Evolutionary conservation across 805 yeast species (phyloP).

Genomic region (Spathaspora girioi): DNA sequence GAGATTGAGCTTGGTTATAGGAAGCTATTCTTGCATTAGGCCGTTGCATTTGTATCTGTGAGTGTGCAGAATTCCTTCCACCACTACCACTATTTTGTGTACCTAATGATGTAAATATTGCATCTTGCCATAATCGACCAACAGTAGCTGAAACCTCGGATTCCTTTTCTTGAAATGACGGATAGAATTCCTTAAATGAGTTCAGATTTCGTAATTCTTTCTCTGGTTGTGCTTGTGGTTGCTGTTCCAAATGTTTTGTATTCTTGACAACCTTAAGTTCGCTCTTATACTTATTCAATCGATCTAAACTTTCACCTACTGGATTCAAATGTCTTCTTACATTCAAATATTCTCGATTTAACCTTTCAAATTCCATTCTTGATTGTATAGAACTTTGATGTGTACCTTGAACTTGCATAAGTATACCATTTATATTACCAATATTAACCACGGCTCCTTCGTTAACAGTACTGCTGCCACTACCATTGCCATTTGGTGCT

Average conservation of each 20-base stretch:
- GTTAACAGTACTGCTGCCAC: neutral
- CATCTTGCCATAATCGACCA: slow-evolving; percentile 40
- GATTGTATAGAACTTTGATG: slow-evolving; percentile 51
- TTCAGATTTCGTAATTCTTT: slow-evolving; percentile 18
- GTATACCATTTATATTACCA: slow-evolving; percentile 25
- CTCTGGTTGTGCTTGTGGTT: neutral
- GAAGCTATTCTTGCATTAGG: slow-evolving; percentile 5
- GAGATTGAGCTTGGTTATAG: neutral
- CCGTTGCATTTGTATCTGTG: slow-evolving; percentile 8
- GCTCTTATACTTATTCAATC: slow-evolving; percentile 35
- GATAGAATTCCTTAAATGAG: slow-evolving; percentile 32
- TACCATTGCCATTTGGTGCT: slow-evolving; percentile 2
- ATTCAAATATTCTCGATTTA: slow-evolving; percentile 69
- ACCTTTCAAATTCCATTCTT: slow-evolving; percentile 74
- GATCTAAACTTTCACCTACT: slow-evolving; percentile 54
- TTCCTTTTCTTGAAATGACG: slow-evolving; percentile 27
- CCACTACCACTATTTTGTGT: slow-evolving; percentile 6
- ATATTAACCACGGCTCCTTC: slow-evolving; percentile 3
- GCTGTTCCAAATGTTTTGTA: slow-evolving; percentile 5
- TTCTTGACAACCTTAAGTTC: slow-evolving; percentile 23
- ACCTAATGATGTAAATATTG: slow-evolving; percentile 18
- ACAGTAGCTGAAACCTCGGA: slow-evolving; percentile 22
- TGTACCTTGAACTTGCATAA: slow-evolving; percentile 25
- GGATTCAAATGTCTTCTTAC: slow-evolving; percentile 72
- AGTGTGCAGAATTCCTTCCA: slow-evolving; percentile 4